These are phyloP conservation scores for Boletellus ananas DNA, from an alignment of 768 basidiomycete genomes.

Conservation along the genomic window DNA sequence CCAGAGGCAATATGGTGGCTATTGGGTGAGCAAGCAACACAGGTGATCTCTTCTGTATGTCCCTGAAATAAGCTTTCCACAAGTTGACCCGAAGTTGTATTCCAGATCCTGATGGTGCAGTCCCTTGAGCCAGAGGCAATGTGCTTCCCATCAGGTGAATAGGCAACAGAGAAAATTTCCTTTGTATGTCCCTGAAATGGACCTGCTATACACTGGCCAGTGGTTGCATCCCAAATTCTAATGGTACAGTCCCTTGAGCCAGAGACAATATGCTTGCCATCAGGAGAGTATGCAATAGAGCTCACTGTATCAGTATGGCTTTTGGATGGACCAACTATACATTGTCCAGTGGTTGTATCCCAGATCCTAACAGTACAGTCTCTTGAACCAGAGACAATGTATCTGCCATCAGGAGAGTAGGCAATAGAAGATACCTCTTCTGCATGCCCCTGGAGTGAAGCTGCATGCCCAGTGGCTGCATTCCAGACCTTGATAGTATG, in stretches of 20 bases:
- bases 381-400: not conserved
- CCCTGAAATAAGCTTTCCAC: not conserved
- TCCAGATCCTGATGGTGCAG: not conserved
- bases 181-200: not conserved
- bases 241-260: too few species aligned
- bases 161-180: not conserved
- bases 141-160: not conserved
- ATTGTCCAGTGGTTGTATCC: not conserved
- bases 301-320: too few species aligned
- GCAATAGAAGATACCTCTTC: not conserved
- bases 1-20: not conserved
- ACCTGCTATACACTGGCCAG: not conserved
- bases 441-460: not conserved
- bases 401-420: not conserved
- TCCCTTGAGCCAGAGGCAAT: not conserved
- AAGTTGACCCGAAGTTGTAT: not conserved
- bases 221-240: too few species aligned
- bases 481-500: too few species aligned
- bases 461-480: too few species aligned
- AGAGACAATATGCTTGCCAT: too few species aligned
- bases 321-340: too few species aligned
- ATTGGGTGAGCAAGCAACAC: conserved; percentile 7
- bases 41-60: not conserved
- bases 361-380: not conserved
- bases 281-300: too few species aligned